These are phyloP conservation scores for Suhomyces kilbournensis DNA, from an alignment of 805 yeast genomes.

Conservation along the genomic window DNA sequence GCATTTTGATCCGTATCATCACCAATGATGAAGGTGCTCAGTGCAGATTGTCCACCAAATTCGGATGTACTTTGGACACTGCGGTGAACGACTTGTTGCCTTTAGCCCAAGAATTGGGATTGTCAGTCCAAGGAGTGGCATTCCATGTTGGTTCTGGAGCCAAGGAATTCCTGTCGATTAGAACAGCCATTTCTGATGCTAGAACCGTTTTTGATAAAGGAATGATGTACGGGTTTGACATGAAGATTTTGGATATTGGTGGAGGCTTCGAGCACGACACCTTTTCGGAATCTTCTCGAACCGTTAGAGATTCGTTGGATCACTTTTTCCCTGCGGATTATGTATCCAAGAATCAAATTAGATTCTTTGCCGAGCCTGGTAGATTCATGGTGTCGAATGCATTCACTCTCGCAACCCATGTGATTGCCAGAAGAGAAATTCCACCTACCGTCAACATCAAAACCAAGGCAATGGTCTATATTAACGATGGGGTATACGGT, in stretches of 20 bases:
- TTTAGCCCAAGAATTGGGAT: constrained; percentile 56
- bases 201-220: constrained; percentile 64
- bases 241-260: constrained; percentile 77
- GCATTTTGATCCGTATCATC: constrained; percentile 72
- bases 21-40: constrained; percentile 89
- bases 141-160: constrained; percentile 98
- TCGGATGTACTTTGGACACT: constrained; percentile 68
- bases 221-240: constrained; percentile 36
- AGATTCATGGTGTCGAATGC: constrained; percentile 83
- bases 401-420: constrained; percentile 78
- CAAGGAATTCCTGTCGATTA: constrained; percentile 61
- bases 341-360: constrained; percentile 24
- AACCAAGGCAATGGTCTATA: constrained; percentile 63
- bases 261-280: constrained; percentile 80
- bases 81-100: constrained; percentile 54
- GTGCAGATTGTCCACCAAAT: constrained; percentile 83
- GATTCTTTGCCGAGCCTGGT: constrained; percentile 90
- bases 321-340: constrained; percentile 52
- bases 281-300: constrained; percentile 56
- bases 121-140: constrained; percentile 79
- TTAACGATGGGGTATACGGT: constrained; percentile 95
- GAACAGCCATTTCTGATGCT: constrained; percentile 71
- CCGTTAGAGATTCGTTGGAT: constrained; percentile 55
- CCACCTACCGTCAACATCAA: constrained; percentile 8
- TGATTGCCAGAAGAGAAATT: constrained; percentile 75